Percentiles rank a stretch among this genome's conserved stretches.
Evolutionary conservation across 163 green algal genomes (phyloP).

Genomic region (Scenedesmus sp.): DNA sequence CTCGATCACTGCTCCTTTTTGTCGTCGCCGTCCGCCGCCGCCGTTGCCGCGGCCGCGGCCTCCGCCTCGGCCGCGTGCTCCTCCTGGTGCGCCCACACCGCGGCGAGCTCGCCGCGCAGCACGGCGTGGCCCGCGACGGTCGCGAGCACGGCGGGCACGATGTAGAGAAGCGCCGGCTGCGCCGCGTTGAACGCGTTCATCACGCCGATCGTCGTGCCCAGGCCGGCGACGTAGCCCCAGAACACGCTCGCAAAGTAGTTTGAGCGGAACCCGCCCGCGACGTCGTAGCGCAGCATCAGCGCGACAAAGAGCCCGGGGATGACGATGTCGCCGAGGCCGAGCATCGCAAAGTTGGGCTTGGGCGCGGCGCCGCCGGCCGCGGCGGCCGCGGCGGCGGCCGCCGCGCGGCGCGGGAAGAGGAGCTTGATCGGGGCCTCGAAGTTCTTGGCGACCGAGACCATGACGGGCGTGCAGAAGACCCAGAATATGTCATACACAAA

Average conservation of each 20-base stretch:
- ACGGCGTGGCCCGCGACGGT: constrained; percentile 60
- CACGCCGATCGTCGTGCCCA: constrained; percentile 94
- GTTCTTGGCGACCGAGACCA: constrained; percentile 91
- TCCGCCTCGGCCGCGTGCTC: constrained; percentile 22
- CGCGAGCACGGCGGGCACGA: constrained; percentile 89
- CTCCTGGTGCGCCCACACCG: constrained; percentile 44
- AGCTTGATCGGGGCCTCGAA: constrained; percentile 99
- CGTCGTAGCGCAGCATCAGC: constrained; percentile 93
- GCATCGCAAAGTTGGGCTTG: constrained; percentile 92
- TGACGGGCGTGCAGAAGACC: constrained; percentile 98
- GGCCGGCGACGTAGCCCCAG: constrained; percentile 84
- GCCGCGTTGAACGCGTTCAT: constrained; percentile 98
- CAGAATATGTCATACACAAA: constrained; percentile 99
- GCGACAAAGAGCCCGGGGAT: constrained; percentile 94
- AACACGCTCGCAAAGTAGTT: constrained; percentile 84
- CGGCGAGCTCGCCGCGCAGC: constrained; percentile 59
- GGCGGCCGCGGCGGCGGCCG: background rate
- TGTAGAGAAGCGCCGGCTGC: constrained; percentile 98
- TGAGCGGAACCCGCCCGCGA: constrained; percentile 52
- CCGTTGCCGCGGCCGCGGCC: constrained; percentile 11
- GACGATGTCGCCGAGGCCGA: constrained; percentile 99
- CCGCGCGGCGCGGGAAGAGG: constrained; percentile 77
- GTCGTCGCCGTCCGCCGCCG: background rate
- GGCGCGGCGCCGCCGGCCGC: constrained; percentile 29
- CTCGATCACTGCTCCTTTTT: constrained; percentile 22